Evolutionary conservation across 176 grass and related monocot species (phyloP).

Genomic region (Cenchrus americanus): DNA sequence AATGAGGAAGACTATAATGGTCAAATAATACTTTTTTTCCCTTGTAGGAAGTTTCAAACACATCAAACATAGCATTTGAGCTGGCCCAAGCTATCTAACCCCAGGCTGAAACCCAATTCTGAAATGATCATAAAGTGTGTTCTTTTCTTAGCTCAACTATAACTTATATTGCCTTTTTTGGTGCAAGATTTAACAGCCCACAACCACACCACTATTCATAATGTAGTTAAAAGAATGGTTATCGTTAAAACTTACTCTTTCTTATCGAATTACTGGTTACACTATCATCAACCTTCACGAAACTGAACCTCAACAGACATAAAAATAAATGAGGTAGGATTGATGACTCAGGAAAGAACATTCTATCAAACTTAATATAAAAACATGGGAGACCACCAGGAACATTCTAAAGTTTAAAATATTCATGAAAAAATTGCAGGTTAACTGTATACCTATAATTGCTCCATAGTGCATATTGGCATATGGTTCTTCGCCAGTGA

Average conservation of each 20-base stretch:
- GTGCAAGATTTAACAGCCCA: background rate
- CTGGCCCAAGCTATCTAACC: background rate
- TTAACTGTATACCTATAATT: conserved; percentile 72
- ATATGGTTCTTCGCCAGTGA: conserved; percentile 87
- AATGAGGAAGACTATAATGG: background rate
- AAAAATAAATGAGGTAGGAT: background rate
- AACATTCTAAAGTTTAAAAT: conserved; percentile 9
- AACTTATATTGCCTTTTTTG: background rate
- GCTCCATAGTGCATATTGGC: conserved; percentile 94
- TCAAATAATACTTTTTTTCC: background rate
- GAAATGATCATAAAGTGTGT: no score
- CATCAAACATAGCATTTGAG: no score
- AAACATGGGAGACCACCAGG: background rate
- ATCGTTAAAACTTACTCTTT: background rate
- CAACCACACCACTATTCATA: background rate
- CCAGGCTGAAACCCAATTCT: background rate
- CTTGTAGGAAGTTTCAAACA: background rate
- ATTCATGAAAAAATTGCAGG: background rate
- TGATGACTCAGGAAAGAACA: background rate
- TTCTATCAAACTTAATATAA: conserved; percentile 20
- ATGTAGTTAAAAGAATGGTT: background rate
- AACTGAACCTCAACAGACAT: background rate
- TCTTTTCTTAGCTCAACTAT: background rate
- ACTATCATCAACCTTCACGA: background rate
- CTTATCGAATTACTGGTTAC: background rate